A percentile compares a stretch with the other conserved stretches of the same genome.
These are phyloP conservation scores for Komagataella ulmi DNA, from an alignment of 805 yeast genomes.

Conservation along the genomic window DNA sequence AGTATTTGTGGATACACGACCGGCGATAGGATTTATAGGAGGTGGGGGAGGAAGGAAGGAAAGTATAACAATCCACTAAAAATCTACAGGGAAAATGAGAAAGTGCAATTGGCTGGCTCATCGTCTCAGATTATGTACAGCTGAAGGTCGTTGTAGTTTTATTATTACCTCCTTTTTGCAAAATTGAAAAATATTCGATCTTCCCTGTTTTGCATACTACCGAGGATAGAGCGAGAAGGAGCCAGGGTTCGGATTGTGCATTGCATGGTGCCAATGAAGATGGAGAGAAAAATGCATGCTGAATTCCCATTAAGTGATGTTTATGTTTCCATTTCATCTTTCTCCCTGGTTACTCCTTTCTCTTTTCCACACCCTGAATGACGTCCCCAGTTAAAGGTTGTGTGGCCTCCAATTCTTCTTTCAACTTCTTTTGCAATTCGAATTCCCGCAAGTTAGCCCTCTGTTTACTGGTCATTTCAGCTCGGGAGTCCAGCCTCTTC, in stretches of 20 bases:
- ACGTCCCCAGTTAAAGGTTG: slow-evolving; percentile 55
- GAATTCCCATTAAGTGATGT: neutral
- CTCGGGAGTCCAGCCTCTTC: slow-evolving; percentile 32
- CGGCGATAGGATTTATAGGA: neutral
- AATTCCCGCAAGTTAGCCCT: slow-evolving; percentile 54
- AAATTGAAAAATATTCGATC: neutral
- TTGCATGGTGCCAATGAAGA: neutral
- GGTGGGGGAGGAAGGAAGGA: neutral
- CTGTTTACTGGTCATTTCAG: slow-evolving; percentile 22
- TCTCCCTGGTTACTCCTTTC: neutral
- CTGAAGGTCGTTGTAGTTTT: no score
- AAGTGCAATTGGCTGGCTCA: neutral
- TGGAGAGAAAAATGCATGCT: neutral
- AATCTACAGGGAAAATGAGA: neutral
- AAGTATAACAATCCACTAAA: neutral
- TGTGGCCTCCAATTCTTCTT: slow-evolving; percentile 36
- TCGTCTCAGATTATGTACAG: no score
- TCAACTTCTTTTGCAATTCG: slow-evolving; percentile 45
- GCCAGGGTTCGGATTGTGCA: neutral
- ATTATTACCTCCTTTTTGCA: no score
- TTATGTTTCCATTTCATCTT: no score
- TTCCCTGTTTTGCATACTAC: no score
- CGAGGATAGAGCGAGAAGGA: no score
- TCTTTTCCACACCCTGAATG: slow-evolving; percentile 24
- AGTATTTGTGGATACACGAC: neutral